phyloP scores from a whole-genome alignment of 1,284 basidiomycete species.

The Apiotrichum mycotoxinovorans region DNA sequence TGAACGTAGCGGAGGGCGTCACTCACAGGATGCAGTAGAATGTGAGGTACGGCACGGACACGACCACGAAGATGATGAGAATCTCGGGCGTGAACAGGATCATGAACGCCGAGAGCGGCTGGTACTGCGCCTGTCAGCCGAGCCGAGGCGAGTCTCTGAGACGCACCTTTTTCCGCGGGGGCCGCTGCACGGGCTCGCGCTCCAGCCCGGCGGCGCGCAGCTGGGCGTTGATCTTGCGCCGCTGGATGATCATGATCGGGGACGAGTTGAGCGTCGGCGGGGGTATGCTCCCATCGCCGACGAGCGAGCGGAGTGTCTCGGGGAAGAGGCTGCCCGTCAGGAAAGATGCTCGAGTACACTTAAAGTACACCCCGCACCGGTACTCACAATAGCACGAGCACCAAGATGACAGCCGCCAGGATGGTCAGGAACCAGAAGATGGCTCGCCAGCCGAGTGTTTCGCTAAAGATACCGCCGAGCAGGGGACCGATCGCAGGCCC shows the following conservation, averaged over 20 bases:
- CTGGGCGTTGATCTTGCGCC: slow-evolving; percentile 25
- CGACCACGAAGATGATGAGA: slow-evolving; percentile 35
- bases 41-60: slow-evolving; percentile 43
- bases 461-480: slow-evolving; percentile 32
- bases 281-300: slow-evolving; percentile 47
- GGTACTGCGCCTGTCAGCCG: slow-evolving; percentile 26
- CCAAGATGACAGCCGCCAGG: slow-evolving; percentile 4
- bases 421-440: slow-evolving; percentile 41
- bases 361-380: no score
- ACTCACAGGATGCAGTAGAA: slow-evolving; percentile 33
- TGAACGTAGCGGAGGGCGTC: neutral
- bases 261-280: slow-evolving; percentile 41
- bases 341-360: no score
- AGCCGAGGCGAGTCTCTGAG: no score
- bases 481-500: slow-evolving; percentile 23
- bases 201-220: slow-evolving; percentile 18
- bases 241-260: slow-evolving; percentile 27
- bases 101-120: slow-evolving; percentile 40
- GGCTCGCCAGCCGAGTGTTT: slow-evolving; percentile 21
- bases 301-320: slow-evolving; percentile 46
- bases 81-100: slow-evolving; percentile 46
- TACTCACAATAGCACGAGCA: slow-evolving; percentile 29
- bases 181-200: slow-evolving; percentile 29
- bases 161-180: slow-evolving; percentile 30
- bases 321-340: slow-evolving; percentile 45